Conservation (phyloP, 495 filamentous ascomycete genomes). For the Penicillium cinerascens region DNA sequence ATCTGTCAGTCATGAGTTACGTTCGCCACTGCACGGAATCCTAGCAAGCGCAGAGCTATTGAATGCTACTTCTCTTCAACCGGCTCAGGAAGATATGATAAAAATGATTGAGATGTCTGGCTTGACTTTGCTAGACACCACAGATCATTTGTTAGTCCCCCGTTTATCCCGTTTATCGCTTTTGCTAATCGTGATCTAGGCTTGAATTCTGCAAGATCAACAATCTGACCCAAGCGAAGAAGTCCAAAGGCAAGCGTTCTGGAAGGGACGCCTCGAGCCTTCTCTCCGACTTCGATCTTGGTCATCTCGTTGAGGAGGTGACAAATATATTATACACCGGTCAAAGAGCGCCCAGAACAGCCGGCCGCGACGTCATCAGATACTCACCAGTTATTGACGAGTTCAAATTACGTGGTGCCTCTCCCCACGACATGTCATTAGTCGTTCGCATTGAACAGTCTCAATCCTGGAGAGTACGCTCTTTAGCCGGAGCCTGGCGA, state of each 20-base stretch:
- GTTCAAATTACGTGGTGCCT: not conserved
- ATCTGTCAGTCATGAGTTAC: conserved; percentile 70
- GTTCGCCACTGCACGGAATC: conserved; percentile 68
- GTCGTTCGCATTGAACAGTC: conserved; percentile 54
- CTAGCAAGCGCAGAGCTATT: conserved; percentile 63
- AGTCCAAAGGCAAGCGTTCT: not conserved
- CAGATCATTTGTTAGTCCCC: conserved; percentile 53
- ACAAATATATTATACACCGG: conserved; percentile 56
- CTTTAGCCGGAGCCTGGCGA: conserved; percentile 59
- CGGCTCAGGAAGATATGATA: conserved; percentile 54
- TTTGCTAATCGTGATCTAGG: conserved; percentile 4
- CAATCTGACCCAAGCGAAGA: conserved; percentile 23
- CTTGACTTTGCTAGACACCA: conserved; percentile 63
- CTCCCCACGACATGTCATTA: conserved; percentile 35
- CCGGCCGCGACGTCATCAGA: not conserved
- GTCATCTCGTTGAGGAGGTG: conserved; percentile 54
- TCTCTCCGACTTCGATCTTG: conserved; percentile 42
- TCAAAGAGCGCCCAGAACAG: conserved; percentile 10
- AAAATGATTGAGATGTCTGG: conserved; percentile 64
- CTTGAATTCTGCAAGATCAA: conserved; percentile 59
- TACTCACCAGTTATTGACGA: not conserved
- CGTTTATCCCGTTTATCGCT: not conserved
- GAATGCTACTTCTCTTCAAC: conserved; percentile 48
- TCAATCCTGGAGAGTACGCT: conserved; percentile 51
- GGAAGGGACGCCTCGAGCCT: conserved; percentile 14